A percentile compares a stretch with the other conserved stretches of the same genome.
Evolutionary conservation across 73 alveolate species (phyloP).

Genomic region (Paramecium octaurelia): DNA sequence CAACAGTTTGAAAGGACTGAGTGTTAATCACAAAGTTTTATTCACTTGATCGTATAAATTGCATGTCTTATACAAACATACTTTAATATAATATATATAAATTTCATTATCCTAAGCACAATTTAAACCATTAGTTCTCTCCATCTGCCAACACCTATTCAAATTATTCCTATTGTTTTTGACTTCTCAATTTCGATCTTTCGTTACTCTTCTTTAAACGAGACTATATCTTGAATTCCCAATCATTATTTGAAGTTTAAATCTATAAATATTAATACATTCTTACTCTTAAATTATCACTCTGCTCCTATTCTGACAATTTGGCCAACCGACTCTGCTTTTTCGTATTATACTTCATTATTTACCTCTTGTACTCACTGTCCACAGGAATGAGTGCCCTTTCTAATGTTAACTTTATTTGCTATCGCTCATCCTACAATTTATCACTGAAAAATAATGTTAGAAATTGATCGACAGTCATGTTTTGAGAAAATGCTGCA

Average conservation of each 20-base stretch:
- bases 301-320: neutral
- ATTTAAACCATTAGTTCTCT: slow-evolving; percentile 37
- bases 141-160: slow-evolving; percentile 22
- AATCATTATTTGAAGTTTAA: neutral
- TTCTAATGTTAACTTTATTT: neutral
- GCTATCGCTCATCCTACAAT: neutral
- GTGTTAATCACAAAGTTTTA: neutral
- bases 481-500: neutral
- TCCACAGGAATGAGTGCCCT: slow-evolving; percentile 8
- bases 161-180: neutral
- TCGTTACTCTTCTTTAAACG: slow-evolving; percentile 4
- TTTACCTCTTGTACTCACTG: neutral
- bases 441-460: neutral
- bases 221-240: slow-evolving; percentile 31
- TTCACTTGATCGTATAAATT: neutral
- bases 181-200: neutral
- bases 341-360: neutral
- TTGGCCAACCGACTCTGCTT: neutral
- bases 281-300: slow-evolving; percentile 1
- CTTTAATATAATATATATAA: neutral
- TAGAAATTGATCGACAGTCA: slow-evolving; percentile 2
- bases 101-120: slow-evolving; percentile 16
- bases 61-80: neutral
- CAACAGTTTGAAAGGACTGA: neutral
- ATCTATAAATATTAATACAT: neutral